Percentiles rank a stretch among this genome's conserved stretches.
These are phyloP conservation scores for Xanthoconium separans DNA, from an alignment of 1,284 basidiomycete genomes.

Conservation along the genomic window DNA sequence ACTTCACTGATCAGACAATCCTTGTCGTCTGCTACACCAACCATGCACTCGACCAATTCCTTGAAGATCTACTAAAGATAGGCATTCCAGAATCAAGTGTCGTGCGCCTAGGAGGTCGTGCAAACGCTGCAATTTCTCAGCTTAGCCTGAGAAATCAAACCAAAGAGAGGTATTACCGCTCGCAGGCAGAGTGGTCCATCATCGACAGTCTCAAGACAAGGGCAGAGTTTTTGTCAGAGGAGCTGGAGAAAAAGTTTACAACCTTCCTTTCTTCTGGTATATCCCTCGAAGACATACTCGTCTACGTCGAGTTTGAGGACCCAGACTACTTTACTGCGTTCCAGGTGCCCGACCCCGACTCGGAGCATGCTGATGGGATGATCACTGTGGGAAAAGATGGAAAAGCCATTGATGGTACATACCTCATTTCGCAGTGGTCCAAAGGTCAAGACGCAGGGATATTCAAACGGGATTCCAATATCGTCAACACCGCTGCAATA, in stretches of 20 bases:
- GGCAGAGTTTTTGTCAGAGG: conserved; percentile 18
- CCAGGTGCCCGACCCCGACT: conserved; percentile 35
- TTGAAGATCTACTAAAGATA: conserved; percentile 56
- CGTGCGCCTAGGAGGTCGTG: conserved; percentile 56
- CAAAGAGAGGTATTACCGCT: conserved; percentile 18
- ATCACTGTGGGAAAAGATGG: conserved; percentile 47
- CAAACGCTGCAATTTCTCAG: conserved; percentile 43
- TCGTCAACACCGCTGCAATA: conserved; percentile 32
- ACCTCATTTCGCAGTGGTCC: conserved; percentile 49
- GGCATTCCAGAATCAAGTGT: conserved; percentile 49
- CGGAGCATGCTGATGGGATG: conserved; percentile 32
- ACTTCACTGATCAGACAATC: conserved; percentile 45
- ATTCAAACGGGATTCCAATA: conserved; percentile 30
- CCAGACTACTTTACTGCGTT: conserved; percentile 47
- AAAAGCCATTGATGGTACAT: conserved; percentile 25
- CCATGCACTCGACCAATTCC: conserved; percentile 64
- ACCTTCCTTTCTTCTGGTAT: conserved; percentile 29
- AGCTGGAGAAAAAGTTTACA: conserved; percentile 16
- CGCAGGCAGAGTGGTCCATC: conserved; percentile 37
- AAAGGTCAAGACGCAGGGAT: conserved; percentile 43
- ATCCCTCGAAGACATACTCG: conserved; percentile 33
- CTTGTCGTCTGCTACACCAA: conserved; percentile 69
- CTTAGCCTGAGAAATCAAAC: conserved; percentile 40
- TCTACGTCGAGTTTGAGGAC: conserved; percentile 46
- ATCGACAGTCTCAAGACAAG: conserved; percentile 39